A percentile compares a stretch with the other conserved stretches of the same genome.
phyloP scores from a whole-genome alignment of 1,139 yeast genomes.

The Candida buenavistaensis region DNA sequence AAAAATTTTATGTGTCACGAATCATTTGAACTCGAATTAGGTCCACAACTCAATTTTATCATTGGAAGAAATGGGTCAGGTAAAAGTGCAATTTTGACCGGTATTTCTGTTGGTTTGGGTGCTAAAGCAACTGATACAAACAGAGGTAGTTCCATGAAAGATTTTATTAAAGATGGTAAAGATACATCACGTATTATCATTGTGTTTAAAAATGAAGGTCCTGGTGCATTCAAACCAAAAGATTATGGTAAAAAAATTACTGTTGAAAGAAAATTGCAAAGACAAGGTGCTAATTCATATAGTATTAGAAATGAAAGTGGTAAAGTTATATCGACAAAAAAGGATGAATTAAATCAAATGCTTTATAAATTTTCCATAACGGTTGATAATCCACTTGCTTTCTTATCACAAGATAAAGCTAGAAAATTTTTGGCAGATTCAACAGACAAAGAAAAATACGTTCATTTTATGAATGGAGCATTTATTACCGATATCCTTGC shows the following conservation, averaged over 20 bases:
- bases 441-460: constrained; percentile 67
- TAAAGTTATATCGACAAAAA: constrained; percentile 57
- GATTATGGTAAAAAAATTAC: constrained; percentile 67
- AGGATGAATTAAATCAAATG: constrained; percentile 65
- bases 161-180: constrained; percentile 77
- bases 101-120: constrained; percentile 89
- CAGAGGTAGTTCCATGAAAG: constrained; percentile 72
- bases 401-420: constrained; percentile 92
- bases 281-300: constrained; percentile 52
- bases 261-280: constrained; percentile 67
- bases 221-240: constrained; percentile 62
- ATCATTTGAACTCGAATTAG: constrained; percentile 71
- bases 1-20: constrained; percentile 84
- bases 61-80: constrained; percentile 97
- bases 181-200: constrained; percentile 62
- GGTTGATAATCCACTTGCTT: constrained; percentile 89
- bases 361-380: constrained; percentile 72
- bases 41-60: constrained; percentile 85
- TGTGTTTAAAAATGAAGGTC: constrained; percentile 61
- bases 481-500: constrained; percentile 60
- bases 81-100: constrained; percentile 89
- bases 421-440: constrained; percentile 82
- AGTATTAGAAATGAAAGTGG: constrained; percentile 53
- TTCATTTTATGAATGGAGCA: constrained; percentile 79
- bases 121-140: constrained; percentile 91